These are phyloP conservation scores for Colletotrichum chrysophilum DNA, from an alignment of 2,329 filamentous ascomycete genomes.

Conservation along the genomic window DNA sequence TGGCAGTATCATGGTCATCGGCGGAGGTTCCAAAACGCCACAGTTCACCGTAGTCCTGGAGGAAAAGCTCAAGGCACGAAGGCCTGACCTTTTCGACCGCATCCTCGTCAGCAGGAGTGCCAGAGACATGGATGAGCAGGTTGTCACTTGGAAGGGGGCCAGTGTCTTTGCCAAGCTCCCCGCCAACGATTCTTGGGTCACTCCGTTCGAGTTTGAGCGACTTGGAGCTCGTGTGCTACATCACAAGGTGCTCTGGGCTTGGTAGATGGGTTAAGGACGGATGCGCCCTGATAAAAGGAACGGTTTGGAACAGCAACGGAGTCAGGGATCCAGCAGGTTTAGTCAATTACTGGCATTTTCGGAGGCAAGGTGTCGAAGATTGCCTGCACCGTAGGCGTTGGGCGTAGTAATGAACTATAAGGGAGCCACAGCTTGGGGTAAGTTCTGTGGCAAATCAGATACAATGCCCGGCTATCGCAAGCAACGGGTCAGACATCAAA, in stretches of 20 bases:
- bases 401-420: background rate
- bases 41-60: slow-evolving; percentile 85
- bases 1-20: slow-evolving; percentile 88
- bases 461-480: background rate
- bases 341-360: background rate
- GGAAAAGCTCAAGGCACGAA: slow-evolving; percentile 73
- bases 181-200: slow-evolving; percentile 96
- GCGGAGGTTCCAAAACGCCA: slow-evolving; percentile 81
- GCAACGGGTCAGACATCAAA: background rate
- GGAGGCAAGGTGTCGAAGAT: slow-evolving; percentile 2
- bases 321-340: slow-evolving; percentile 1
- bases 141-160: slow-evolving; percentile 97
- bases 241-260: slow-evolving; percentile 76
- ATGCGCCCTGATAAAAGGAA: background rate
- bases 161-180: slow-evolving; percentile 93
- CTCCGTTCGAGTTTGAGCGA: slow-evolving; percentile 84
- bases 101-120: slow-evolving; percentile 75
- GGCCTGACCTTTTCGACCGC: slow-evolving; percentile 64
- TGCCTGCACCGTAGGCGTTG: slow-evolving; percentile 6
- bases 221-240: slow-evolving; percentile 82
- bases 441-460: background rate
- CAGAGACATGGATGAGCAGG: slow-evolving; percentile 93
- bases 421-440: background rate
- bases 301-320: slow-evolving; percentile 13
- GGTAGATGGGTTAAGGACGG: slow-evolving; percentile 38